These are phyloP conservation scores for Barnettozyma salicaria DNA, from an alignment of 805 yeast genomes.

Conservation along the genomic window DNA sequence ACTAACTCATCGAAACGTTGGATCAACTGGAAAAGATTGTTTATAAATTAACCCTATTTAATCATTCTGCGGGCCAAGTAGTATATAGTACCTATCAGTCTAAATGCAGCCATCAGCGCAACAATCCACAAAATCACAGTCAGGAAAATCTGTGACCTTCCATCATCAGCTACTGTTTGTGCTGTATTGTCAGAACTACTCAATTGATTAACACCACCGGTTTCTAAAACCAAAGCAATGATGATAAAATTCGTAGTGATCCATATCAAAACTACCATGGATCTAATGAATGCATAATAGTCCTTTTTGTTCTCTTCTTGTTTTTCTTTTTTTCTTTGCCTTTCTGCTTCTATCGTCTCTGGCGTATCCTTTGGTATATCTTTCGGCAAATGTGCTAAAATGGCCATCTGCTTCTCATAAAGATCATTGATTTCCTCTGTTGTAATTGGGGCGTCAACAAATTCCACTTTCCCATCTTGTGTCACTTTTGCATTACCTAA, in stretches of 20 bases:
- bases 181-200: conserved; percentile 17
- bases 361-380: conserved; percentile 23
- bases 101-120: conserved; percentile 79
- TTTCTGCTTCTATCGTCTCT: conserved; percentile 28
- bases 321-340: conserved; percentile 30
- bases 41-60: conserved; percentile 18
- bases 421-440: conserved; percentile 68
- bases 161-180: conserved; percentile 7
- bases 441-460: conserved; percentile 67
- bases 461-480: conserved; percentile 56
- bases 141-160: conserved; percentile 59
- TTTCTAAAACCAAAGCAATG: conserved; percentile 75
- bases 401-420: conserved; percentile 59
- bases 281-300: conserved; percentile 86
- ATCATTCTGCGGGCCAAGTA: conserved; percentile 41
- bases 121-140: conserved; percentile 89
- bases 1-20: too few relatives aligned
- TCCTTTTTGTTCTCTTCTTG: conserved; percentile 58
- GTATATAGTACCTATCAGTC: conserved; percentile 68
- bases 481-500: conserved; percentile 79
- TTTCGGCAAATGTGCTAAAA: conserved; percentile 37
- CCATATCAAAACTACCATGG: conserved; percentile 87
- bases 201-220: conserved; percentile 64
- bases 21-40: too few relatives aligned
- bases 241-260: conserved; percentile 78